phyloP scores from a whole-genome alignment of 2,329 filamentous ascomycete species.

The Aspergillus fischeri region DNA sequence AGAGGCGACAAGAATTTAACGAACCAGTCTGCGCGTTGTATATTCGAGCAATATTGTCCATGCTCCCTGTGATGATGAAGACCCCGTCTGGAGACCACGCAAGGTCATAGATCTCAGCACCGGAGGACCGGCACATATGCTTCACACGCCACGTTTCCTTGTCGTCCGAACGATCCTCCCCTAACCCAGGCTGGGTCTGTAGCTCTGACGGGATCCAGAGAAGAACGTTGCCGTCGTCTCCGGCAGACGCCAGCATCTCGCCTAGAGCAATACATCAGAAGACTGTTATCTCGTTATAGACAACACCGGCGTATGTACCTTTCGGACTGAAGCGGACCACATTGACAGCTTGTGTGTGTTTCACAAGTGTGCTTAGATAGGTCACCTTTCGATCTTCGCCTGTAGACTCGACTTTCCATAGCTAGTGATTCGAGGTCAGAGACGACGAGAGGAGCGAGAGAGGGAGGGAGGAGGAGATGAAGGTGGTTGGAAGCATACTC shows the following conservation, averaged over 20 bases:
- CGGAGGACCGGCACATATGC: constrained; percentile 94
- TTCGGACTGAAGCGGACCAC: constrained; percentile 94
- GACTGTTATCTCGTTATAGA: not conserved
- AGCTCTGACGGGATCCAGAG: constrained; percentile 89
- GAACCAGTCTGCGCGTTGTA: constrained; percentile 89
- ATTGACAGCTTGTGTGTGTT: constrained; percentile 96
- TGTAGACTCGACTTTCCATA: constrained; percentile 85
- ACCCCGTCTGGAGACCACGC: constrained; percentile 97
- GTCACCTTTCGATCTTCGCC: constrained; percentile 85
- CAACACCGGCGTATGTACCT: constrained; percentile 52
- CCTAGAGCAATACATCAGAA: constrained; percentile 49
- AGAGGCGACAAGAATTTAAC: constrained; percentile 20
- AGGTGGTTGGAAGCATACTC: constrained; percentile 54
- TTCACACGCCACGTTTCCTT: constrained; percentile 96
- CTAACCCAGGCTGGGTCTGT: constrained; percentile 63
- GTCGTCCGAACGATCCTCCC: constrained; percentile 82
- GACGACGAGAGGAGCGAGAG: constrained; percentile 10
- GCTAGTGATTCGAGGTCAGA: constrained; percentile 49
- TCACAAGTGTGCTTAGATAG: constrained; percentile 85
- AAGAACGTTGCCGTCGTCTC: constrained; percentile 95
- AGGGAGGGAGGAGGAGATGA: constrained; percentile 16
- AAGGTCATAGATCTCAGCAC: constrained; percentile 95
- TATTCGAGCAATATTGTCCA: constrained; percentile 97
- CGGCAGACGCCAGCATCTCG: constrained; percentile 88
- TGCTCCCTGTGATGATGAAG: constrained; percentile 97